phyloP scores from a whole-genome alignment of 129 eudicot genomes.

The Kitagawia praeruptora region DNA sequence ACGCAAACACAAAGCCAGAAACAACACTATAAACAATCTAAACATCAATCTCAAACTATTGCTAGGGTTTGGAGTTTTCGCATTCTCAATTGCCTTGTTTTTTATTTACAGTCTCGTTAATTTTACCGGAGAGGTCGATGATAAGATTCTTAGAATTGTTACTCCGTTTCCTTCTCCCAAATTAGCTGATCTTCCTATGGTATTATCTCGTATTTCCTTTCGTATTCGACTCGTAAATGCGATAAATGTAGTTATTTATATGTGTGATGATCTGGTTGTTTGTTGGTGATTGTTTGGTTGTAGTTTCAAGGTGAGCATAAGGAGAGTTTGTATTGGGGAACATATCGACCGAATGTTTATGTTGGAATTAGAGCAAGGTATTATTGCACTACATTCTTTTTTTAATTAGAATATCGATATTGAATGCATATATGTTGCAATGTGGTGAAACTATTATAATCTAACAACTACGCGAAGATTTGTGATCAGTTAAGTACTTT shows the following conservation, averaged over 20 bases:
- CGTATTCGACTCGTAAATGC: background rate
- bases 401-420: background rate
- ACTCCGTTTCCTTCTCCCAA: slow-evolving; percentile 94
- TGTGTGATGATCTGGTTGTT: background rate
- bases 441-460: background rate
- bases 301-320: slow-evolving; percentile 99
- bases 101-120: slow-evolving; percentile 33
- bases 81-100: slow-evolving; percentile 28
- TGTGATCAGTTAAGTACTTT: background rate
- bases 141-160: slow-evolving; percentile 54
- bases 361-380: slow-evolving; percentile 91
- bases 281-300: background rate
- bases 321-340: slow-evolving; percentile 99
- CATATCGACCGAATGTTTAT: slow-evolving; percentile 87
- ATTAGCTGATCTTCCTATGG: slow-evolving; percentile 90
- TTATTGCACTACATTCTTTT: background rate
- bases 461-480: background rate
- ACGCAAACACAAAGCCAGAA: slow-evolving; percentile 22
- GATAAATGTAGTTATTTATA: background rate
- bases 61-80: slow-evolving; percentile 31
- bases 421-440: background rate
- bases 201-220: background rate
- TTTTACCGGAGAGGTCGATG: slow-evolving; percentile 19
- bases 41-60: slow-evolving; percentile 30
- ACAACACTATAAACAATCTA: slow-evolving; percentile 30